Evolutionary conservation across 225 moss, liverwort and hornwort genomes (phyloP).

Genomic region (Rhytidiadelphus loreus): DNA sequence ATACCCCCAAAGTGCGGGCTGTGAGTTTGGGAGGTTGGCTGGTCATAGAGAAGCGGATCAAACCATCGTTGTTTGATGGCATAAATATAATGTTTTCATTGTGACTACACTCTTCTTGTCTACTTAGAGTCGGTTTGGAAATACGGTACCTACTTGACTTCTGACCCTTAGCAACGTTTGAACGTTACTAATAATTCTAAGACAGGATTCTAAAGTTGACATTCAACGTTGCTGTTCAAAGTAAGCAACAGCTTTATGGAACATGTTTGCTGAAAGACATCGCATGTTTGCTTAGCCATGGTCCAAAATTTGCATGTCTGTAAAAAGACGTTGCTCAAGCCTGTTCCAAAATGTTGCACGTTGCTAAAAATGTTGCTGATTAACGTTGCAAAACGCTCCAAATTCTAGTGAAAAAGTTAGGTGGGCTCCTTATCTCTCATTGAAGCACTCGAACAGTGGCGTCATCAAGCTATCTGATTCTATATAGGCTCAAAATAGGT

Average conservation of each 20-base stretch:
- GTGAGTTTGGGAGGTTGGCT: slow-evolving; percentile 26
- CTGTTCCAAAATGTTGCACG: neutral
- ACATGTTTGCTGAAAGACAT: too few relatives aligned
- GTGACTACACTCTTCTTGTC: neutral
- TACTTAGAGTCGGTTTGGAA: neutral
- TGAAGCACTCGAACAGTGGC: neutral
- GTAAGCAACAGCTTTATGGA: neutral
- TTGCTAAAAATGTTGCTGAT: neutral
- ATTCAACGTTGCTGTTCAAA: neutral
- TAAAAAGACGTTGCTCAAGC: neutral
- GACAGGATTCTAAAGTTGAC: neutral
- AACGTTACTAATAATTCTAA: neutral
- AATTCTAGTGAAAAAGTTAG: neutral
- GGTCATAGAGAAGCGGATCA: slow-evolving; percentile 36
- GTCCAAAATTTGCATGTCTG: neutral
- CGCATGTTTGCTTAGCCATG: neutral
- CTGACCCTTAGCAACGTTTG: neutral
- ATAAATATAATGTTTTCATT: neutral
- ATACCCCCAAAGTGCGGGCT: slow-evolving; percentile 2
- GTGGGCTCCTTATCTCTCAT: neutral
- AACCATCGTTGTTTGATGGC: slow-evolving; percentile 20
- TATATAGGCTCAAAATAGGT: neutral
- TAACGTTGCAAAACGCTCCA: neutral
- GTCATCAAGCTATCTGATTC: neutral
- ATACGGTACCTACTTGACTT: neutral